Conservation (phyloP, 2,329 filamentous ascomycete genomes). For the Dothistroma septosporum region DNA sequence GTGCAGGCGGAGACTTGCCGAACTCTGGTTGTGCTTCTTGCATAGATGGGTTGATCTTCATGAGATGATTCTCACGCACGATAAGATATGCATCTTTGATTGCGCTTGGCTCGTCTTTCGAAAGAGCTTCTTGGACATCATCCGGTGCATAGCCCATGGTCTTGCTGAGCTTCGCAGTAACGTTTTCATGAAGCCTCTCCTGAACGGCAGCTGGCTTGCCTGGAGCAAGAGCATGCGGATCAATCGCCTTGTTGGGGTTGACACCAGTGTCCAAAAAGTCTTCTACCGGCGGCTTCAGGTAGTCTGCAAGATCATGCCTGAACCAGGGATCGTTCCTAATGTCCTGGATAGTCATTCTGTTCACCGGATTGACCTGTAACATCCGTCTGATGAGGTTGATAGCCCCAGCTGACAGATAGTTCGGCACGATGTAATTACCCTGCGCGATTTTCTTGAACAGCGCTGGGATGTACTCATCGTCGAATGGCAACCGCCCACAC, state of each 20-base stretch:
- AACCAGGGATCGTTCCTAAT: slow-evolving; percentile 96
- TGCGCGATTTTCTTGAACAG: slow-evolving; percentile 97
- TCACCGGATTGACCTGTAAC: slow-evolving; percentile 91
- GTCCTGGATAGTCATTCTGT: slow-evolving; percentile 88
- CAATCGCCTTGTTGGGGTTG: slow-evolving; percentile 86
- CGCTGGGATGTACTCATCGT: slow-evolving; percentile 96
- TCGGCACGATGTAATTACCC: slow-evolving; percentile 86
- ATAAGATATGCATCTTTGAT: slow-evolving; percentile 99
- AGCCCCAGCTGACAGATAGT: slow-evolving; percentile 83
- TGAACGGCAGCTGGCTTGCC: slow-evolving; percentile 73
- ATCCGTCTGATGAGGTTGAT: slow-evolving; percentile 81
- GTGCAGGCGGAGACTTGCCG: slow-evolving; percentile 29
- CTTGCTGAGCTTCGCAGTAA: slow-evolving; percentile 92
- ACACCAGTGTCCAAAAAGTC: slow-evolving; percentile 93
- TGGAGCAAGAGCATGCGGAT: slow-evolving; percentile 74
- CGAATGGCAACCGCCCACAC: slow-evolving; percentile 76
- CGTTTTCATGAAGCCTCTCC: slow-evolving; percentile 84
- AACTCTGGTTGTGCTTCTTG: slow-evolving; percentile 48
- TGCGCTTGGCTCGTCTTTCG: slow-evolving; percentile 87
- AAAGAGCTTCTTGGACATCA: slow-evolving; percentile 90
- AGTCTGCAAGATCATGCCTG: slow-evolving; percentile 75
- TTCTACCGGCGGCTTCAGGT: slow-evolving; percentile 80
- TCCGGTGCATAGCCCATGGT: slow-evolving; percentile 96
- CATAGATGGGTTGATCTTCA: slow-evolving; percentile 74
- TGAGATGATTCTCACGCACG: slow-evolving; percentile 93